phyloP scores from a whole-genome alignment of 2,329 filamentous ascomycete genomes.

The Thelonectria discophora region DNA sequence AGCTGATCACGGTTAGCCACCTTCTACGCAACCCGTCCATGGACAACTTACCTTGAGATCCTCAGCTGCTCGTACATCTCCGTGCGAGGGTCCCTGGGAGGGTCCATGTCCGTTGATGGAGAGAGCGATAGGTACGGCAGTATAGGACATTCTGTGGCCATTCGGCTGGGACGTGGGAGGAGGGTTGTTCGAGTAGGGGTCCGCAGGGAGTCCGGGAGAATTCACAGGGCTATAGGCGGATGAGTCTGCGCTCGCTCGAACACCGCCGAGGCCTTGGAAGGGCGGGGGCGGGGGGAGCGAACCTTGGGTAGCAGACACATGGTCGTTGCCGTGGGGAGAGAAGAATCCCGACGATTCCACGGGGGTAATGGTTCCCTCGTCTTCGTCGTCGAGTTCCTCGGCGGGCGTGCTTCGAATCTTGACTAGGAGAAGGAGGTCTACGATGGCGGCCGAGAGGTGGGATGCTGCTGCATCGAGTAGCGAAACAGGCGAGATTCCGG shows the following conservation, averaged over 20 bases:
- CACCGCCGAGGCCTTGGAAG: constrained; percentile 66
- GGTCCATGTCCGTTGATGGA: constrained; percentile 51
- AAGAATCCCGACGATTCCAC: constrained; percentile 76
- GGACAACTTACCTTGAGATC: constrained; percentile 57
- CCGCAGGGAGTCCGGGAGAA: constrained; percentile 69
- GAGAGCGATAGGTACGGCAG: constrained; percentile 51
- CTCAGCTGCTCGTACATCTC: constrained; percentile 53
- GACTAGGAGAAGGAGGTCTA: constrained; percentile 84
- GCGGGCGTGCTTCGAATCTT: constrained; percentile 82
- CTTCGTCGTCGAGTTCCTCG: constrained; percentile 80
- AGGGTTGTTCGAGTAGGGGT: constrained; percentile 51
- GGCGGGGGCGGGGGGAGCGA: constrained; percentile 61
- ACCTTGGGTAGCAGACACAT: constrained; percentile 46
- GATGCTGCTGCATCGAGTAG: constrained; percentile 92
- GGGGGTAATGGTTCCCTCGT: constrained; percentile 72
- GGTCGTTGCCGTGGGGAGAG: constrained; percentile 61
- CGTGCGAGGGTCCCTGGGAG: constrained; percentile 47
- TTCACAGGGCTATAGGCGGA: constrained; percentile 79
- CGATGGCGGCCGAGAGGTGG: constrained; percentile 84
- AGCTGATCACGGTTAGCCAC: constrained; percentile 55
- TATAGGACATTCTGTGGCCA: constrained; percentile 51
- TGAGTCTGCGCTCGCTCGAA: constrained; percentile 70
- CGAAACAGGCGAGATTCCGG: constrained; percentile 90
- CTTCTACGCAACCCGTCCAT: constrained; percentile 3
- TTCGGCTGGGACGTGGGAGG: constrained; percentile 41